Conservation (phyloP, 305 asterid species). For the Solanum hybrid region DNA sequence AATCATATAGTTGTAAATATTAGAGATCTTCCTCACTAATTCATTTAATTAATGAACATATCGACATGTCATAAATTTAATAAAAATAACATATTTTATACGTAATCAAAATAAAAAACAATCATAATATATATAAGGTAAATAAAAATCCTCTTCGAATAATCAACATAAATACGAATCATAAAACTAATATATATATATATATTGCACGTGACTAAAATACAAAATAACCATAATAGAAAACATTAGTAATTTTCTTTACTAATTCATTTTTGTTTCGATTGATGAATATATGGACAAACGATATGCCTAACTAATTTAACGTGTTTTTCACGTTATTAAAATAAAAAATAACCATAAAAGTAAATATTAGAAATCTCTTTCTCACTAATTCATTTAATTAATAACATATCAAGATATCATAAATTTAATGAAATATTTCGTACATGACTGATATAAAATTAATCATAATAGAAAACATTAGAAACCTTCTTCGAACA, state of each 20-base stretch:
- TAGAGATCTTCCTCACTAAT: neutral
- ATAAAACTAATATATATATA: neutral
- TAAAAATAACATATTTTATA: neutral
- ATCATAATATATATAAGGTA: neutral
- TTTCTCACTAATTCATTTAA: neutral
- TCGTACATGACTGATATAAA: neutral
- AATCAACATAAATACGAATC: neutral
- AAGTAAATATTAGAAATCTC: neutral
- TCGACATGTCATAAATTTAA: neutral
- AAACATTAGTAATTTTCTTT: neutral
- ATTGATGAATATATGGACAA: neutral
- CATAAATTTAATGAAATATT: no score
- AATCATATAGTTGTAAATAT: neutral
- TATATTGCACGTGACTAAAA: neutral
- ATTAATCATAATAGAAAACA: no score
- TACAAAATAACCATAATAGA: neutral
- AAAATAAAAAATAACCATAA: neutral
- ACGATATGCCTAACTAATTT: neutral
- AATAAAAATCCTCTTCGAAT: no score
- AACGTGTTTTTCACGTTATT: neutral
- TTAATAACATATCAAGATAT: neutral
- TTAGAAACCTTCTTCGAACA: neutral
- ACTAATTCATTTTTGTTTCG: neutral
- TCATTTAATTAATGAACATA: neutral
- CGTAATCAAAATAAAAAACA: neutral